Evolutionary conservation across 305 asterid genomes (phyloP).

Genomic region (Withania somnifera): DNA sequence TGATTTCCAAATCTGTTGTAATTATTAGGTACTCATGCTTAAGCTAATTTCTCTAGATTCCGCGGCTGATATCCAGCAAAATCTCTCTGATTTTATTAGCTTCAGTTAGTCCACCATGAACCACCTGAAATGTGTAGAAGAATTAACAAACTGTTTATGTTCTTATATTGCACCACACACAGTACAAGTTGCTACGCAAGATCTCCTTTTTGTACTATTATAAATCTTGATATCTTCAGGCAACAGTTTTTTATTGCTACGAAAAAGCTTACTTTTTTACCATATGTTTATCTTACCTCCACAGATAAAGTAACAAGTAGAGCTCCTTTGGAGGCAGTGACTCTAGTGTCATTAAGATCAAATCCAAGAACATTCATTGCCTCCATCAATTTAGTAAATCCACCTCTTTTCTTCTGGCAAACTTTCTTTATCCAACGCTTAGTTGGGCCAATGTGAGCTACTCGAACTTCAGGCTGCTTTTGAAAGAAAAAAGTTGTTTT

Average conservation of each 20-base stretch:
- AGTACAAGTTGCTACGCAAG: not conserved
- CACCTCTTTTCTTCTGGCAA: conserved; percentile 45
- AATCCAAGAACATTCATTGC: conserved; percentile 51
- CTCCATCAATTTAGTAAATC: conserved; percentile 50
- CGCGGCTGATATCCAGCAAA: conserved; percentile 33
- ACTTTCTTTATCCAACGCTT: conserved; percentile 66
- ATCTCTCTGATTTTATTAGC: conserved; percentile 32
- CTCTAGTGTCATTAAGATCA: conserved; percentile 45
- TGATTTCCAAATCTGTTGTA: not conserved
- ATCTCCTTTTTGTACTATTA: not conserved
- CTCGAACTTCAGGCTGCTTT: conserved; percentile 47
- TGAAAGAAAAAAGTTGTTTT: not conserved
- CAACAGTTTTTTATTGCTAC: not conserved
- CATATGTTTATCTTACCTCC: conserved; percentile 32
- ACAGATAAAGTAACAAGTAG: conserved; percentile 53
- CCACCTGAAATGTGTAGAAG: conserved; percentile 25
- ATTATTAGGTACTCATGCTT: not conserved
- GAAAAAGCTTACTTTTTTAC: not conserved
- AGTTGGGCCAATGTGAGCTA: conserved; percentile 31
- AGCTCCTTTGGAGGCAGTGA: conserved; percentile 47
- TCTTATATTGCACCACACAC: not conserved
- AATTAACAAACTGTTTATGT: not conserved
- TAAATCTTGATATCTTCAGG: not conserved
- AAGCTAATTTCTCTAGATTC: conserved; percentile 17
- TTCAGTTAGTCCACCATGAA: conserved; percentile 24